These are phyloP conservation scores for Penicillium sp. DNA, from an alignment of 2,329 filamentous ascomycete genomes.

Conservation along the genomic window DNA sequence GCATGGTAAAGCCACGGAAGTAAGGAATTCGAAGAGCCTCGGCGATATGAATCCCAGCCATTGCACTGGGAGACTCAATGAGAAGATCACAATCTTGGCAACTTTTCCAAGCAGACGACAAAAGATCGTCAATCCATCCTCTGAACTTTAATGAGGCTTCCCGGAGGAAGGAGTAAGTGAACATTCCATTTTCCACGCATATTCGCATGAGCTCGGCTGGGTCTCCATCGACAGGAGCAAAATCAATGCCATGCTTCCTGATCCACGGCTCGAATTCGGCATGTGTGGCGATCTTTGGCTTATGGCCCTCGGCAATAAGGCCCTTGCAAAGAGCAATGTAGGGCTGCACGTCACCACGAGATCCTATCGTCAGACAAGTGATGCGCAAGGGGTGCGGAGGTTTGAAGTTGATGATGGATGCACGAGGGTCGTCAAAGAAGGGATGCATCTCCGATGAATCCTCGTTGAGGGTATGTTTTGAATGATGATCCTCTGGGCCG, in stretches of 20 bases:
- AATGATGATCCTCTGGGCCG: conserved; percentile 35
- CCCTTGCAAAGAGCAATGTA: conserved; percentile 96
- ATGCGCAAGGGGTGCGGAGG: conserved; percentile 74
- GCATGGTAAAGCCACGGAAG: conserved; percentile 97
- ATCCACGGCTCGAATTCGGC: conserved; percentile 87
- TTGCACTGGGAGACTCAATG: conserved; percentile 93
- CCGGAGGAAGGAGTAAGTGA: conserved; percentile 84
- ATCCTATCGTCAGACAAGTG: conserved; percentile 93
- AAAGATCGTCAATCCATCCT: conserved; percentile 88
- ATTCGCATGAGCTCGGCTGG: conserved; percentile 92
- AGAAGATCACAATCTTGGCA: conserved; percentile 86
- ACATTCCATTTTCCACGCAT: conserved; percentile 96
- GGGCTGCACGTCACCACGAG: conserved; percentile 91
- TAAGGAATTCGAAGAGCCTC: conserved; percentile 91
- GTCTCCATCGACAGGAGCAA: conserved; percentile 82
- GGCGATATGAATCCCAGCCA: conserved; percentile 97
- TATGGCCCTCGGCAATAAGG: conserved; percentile 81
- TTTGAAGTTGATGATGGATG: conserved; percentile 89
- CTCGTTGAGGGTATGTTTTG: conserved; percentile 24
- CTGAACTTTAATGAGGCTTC: conserved; percentile 87
- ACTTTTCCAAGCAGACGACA: conserved; percentile 75
- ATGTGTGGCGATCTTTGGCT: conserved; percentile 84
- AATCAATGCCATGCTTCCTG: conserved; percentile 89
- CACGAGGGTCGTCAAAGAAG: conserved; percentile 85
- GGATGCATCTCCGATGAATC: conserved; percentile 56